phyloP scores from a whole-genome alignment of 768 basidiomycete genomes.

The Russula foetens region DNA sequence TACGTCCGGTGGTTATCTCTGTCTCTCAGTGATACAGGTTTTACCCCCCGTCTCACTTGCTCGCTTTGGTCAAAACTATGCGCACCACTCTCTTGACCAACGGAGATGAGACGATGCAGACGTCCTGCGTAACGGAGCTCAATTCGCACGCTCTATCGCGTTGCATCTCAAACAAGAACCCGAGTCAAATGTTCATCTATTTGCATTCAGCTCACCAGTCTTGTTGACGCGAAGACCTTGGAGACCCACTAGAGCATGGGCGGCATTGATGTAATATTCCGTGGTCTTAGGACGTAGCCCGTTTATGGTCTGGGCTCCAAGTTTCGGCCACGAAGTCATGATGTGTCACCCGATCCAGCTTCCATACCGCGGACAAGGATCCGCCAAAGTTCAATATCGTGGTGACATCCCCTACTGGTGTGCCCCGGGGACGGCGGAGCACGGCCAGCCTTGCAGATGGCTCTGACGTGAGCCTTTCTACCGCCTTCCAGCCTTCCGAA shows the following conservation, averaged over 20 bases:
- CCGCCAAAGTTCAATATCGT: constrained; percentile 29
- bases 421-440: constrained; percentile 10
- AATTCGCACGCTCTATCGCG: constrained; percentile 22
- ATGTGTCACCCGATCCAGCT: neutral
- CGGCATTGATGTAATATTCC: constrained; percentile 57
- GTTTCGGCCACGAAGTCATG: neutral
- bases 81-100: too few relatives aligned
- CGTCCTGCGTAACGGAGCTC: neutral
- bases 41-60: too few relatives aligned
- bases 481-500: neutral
- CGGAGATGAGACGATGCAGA: constrained; percentile 19
- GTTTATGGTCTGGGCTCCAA: constrained; percentile 35
- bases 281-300: constrained; percentile 63
- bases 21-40: too few relatives aligned
- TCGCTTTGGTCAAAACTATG: constrained; percentile 14
- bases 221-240: constrained; percentile 85
- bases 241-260: constrained; percentile 59
- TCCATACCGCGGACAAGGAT: constrained; percentile 25
- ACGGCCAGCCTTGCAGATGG: constrained; percentile 7
- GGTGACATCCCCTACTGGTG: constrained; percentile 35
- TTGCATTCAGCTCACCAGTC: constrained; percentile 68
- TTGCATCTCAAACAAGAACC: constrained; percentile 33
- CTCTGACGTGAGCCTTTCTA: neutral
- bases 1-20: constrained; percentile 3
- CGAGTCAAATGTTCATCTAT: constrained; percentile 59